Conservation (phyloP, 192 early-diverging fungal genomes). For the Pilaira anomala region DNA sequence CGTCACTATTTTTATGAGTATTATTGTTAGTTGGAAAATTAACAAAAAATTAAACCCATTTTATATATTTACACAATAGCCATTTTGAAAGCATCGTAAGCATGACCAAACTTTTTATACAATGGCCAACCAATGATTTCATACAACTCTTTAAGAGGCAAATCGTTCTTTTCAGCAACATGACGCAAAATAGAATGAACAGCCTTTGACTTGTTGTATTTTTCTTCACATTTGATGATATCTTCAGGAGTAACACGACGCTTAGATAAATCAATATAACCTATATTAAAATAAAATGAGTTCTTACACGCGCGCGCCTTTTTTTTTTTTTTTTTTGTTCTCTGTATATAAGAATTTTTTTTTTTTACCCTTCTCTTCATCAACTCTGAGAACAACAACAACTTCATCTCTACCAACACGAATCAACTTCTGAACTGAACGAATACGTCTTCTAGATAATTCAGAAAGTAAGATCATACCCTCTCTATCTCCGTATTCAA, state of each 20-base stretch:
- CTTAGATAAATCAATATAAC: constrained; percentile 99
- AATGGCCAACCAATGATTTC: constrained; percentile 88
- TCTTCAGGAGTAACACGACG: constrained; percentile 88
- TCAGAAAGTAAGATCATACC: constrained; percentile 96
- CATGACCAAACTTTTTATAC: constrained; percentile 94
- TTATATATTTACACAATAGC: constrained; percentile 67
- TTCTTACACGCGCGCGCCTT: background rate
- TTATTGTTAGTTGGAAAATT: background rate
- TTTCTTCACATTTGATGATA: constrained; percentile 85
- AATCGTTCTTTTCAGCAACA: constrained; percentile 82
- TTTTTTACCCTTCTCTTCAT: constrained; percentile 88
- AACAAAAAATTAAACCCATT: background rate
- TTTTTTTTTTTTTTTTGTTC: too few species aligned
- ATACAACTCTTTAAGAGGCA: constrained; percentile 83
- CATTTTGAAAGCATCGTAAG: constrained; percentile 95
- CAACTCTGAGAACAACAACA: constrained; percentile 90
- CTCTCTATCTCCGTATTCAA: constrained; percentile 97
- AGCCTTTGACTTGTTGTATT: constrained; percentile 90
- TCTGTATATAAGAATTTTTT: background rate
- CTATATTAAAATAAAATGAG: constrained; percentile 29
- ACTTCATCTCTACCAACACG: constrained; percentile 91
- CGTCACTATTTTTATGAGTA: constrained; percentile 55
- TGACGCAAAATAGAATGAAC: constrained; percentile 83
- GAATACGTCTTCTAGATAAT: constrained; percentile 90
- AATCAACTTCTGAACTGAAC: constrained; percentile 94